Base-by-base conservation (phyloP, 331 rosid genomes). In the Quercus lobata region DNA sequence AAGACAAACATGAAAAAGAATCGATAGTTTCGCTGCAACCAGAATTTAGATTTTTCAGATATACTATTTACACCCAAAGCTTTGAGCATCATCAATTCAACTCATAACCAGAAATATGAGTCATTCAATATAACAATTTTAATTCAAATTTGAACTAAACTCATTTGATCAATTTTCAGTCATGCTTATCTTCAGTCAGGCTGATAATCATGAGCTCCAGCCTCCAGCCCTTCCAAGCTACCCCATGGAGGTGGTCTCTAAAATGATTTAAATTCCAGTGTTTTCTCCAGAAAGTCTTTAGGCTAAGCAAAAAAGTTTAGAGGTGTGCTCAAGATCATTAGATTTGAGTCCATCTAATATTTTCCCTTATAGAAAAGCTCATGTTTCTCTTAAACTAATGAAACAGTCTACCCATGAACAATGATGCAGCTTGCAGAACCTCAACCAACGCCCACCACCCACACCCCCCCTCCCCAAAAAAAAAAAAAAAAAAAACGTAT, bases 1-100 rank as follows among this genome's bases (percentile, higher is more conserved):
- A 91, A 93, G 87, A 95, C 97, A 79, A 95, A 95, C 99, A 90
- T 89, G 96, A 95, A 95, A 96, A 95, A 95, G 94, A 93, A 95
- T 76, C 97, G 93, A 84, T 95, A 95, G 77, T 95, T 95, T 78
- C 99, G 89, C 99, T 95, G 99, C 97, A 89, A 18, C 69, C 75
- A 85, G 74, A 75, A 69, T 56, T 65, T 35, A 32, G 65, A 74
- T 53, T n/a, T 76, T 83, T 91, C 80, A 83, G 81, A 80, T 84
- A 49, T 66, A 37, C 52, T 17, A 22, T 62, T 61, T 18, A 79
- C 69, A 62, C 32, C 70, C 25, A 57, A 49, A 58, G 32, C 17
- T 21, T 24, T 12, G 32, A 60, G 17, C 65, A 22, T 58, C 65
- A 58, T 15, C 32, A 25, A 60, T 60, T 60, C 18, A 60, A n/a